These are phyloP conservation scores for Botryotinia narcissicola DNA, from an alignment of 2,329 filamentous ascomycete genomes.

Conservation along the genomic window DNA sequence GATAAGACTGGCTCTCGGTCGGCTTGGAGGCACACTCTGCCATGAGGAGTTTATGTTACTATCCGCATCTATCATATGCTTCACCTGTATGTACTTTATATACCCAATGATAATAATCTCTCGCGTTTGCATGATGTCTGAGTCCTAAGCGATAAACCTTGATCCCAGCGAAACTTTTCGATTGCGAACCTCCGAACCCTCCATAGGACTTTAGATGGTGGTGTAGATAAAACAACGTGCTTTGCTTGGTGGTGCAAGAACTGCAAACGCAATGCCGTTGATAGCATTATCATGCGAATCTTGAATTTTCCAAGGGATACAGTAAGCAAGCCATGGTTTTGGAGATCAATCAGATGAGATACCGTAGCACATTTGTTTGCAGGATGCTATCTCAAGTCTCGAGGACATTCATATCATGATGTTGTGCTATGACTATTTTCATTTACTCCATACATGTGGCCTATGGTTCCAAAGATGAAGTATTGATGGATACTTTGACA, in stretches of 20 bases:
- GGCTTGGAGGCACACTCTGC: neutral
- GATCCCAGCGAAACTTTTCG: neutral
- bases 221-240: neutral
- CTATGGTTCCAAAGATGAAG: neutral
- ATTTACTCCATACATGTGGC: slow-evolving; percentile 4
- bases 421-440: neutral
- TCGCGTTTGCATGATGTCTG: slow-evolving; percentile 3
- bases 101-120: slow-evolving; percentile 9
- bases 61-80: slow-evolving; percentile 4
- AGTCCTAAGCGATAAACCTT: neutral
- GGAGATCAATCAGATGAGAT: neutral
- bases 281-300: neutral
- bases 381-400: neutral
- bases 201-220: neutral
- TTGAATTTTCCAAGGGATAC: neutral
- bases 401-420: neutral
- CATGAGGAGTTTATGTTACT: slow-evolving; percentile 5
- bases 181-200: neutral
- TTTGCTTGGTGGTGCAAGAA: neutral
- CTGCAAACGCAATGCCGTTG: neutral
- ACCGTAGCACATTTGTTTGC: neutral
- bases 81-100: slow-evolving; percentile 7
- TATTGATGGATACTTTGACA: neutral
- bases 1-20: slow-evolving; percentile 6
- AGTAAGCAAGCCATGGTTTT: slow-evolving; percentile 6